Conservation (phyloP, 345 rosid species). For the Cochlearia excelsa region DNA sequence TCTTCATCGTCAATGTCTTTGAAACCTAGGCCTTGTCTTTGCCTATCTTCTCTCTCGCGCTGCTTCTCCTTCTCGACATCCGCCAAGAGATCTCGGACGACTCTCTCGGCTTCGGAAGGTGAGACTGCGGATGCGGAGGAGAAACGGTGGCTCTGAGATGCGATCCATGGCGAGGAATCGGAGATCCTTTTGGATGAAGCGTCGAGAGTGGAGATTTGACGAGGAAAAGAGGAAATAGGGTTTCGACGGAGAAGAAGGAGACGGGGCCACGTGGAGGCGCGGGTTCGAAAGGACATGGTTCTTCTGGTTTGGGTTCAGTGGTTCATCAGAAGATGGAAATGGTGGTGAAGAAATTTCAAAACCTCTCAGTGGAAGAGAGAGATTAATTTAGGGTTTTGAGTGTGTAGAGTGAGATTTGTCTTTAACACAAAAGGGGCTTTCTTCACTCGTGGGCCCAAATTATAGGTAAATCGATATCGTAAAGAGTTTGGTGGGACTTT, state of each 20-base stretch:
- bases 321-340: constrained; percentile 24
- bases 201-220: constrained; percentile 2
- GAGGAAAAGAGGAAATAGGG: constrained; percentile 16
- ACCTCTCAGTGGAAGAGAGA: too few species aligned
- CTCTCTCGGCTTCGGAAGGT: constrained; percentile 27
- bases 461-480: too few species aligned
- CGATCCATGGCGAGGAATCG: constrained; percentile 29
- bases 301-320: constrained; percentile 2
- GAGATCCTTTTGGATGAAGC: constrained; percentile 29
- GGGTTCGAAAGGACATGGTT: constrained; percentile 38
- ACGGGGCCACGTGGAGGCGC: constrained; percentile 44
- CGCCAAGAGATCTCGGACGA: constrained; percentile 45
- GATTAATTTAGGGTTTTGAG: too few species aligned
- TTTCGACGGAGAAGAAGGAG: constrained; percentile 36
- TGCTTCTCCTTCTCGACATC: constrained; percentile 72
- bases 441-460: too few species aligned
- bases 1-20: constrained; percentile 81
- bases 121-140: constrained; percentile 31
- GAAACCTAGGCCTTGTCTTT: constrained; percentile 59
- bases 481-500: too few species aligned
- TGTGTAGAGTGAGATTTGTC: too few species aligned
- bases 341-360: too few species aligned
- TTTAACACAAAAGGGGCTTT: too few species aligned
- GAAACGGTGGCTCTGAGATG: constrained; percentile 40
- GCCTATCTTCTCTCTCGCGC: constrained; percentile 68